Percentiles rank a stretch among this genome's conserved stretches.
Conservation (phyloP, 805 yeast genomes). For the Diddensiella caesifluorescens region DNA sequence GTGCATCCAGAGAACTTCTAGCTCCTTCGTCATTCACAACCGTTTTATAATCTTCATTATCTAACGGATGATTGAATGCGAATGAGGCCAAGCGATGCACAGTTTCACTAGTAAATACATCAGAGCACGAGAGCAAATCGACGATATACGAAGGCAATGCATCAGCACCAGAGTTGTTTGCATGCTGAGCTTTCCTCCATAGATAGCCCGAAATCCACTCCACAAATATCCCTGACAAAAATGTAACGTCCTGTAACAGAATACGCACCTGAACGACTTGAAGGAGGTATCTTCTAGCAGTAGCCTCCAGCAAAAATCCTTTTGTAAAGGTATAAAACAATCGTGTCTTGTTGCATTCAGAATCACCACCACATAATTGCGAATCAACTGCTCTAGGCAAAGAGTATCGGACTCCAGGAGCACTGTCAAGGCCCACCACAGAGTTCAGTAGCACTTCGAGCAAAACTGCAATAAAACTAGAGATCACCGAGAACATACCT, state of each 20-base stretch:
- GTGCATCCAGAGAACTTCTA: constrained; percentile 26
- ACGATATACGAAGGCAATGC: constrained; percentile 4
- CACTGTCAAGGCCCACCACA: constrained; percentile 10
- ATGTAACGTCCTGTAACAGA: constrained; percentile 18
- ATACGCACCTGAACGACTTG: constrained; percentile 31
- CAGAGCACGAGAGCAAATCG: constrained; percentile 18
- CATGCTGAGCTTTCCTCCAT: constrained; percentile 28
- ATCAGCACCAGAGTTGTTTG: constrained; percentile 7
- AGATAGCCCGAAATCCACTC: constrained; percentile 10
- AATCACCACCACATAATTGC: constrained; percentile 37
- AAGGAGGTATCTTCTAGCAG: constrained; percentile 24
- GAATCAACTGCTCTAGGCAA: constrained; percentile 31
- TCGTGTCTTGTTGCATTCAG: constrained; percentile 22
- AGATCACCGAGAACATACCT: constrained; percentile 11
- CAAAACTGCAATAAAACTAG: constrained; percentile 18
- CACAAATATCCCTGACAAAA: constrained; percentile 7
- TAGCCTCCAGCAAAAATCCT: constrained; percentile 24
- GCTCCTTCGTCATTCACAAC: constrained; percentile 23
- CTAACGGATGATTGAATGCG: constrained; percentile 14
- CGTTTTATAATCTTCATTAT: constrained; percentile 21
- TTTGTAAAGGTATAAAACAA: constrained; percentile 26
- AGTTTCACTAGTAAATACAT: constrained; percentile 26
- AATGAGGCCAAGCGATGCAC: constrained; percentile 21
- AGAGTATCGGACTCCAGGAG: constrained; percentile 22
- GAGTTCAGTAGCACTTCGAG: not conserved